Percentiles rank a stretch among this genome's conserved stretches.
Evolutionary conservation across 2,329 filamentous ascomycete genomes (phyloP).

Genomic region (Coniochaeta sp.): DNA sequence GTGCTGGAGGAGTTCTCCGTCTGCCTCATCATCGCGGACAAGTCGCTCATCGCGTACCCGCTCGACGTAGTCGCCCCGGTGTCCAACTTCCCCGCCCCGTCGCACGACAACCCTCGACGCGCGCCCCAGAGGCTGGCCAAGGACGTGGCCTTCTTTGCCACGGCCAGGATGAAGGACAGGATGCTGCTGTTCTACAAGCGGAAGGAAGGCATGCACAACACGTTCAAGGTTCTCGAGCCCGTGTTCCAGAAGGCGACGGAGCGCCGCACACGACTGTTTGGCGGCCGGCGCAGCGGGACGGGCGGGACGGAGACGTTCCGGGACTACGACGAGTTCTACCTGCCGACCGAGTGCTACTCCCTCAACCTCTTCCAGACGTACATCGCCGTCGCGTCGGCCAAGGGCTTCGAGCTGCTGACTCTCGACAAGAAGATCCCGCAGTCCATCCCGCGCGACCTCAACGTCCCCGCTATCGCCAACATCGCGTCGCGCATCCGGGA

Average conservation of each 20-base stretch:
- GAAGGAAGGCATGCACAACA: constrained; percentile 83
- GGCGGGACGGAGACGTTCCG: constrained; percentile 92
- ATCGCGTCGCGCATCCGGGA: constrained; percentile 79
- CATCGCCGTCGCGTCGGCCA: constrained; percentile 82
- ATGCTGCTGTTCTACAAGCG: constrained; percentile 96
- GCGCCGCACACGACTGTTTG: constrained; percentile 65
- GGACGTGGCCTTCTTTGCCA: constrained; percentile 95
- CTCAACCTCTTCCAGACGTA: constrained; percentile 96
- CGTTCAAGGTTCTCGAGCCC: constrained; percentile 94
- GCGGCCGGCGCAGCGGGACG: constrained; percentile 47
- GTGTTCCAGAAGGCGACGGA: constrained; percentile 89
- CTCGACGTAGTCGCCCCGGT: constrained; percentile 71
- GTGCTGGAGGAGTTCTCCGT: constrained; percentile 94
- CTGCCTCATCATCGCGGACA: constrained; percentile 86
- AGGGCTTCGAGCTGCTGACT: constrained; percentile 92
- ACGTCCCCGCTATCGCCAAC: constrained; percentile 68
- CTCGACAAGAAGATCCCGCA: constrained; percentile 95
- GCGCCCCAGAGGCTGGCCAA: constrained; percentile 90
- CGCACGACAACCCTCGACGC: constrained; percentile 66
- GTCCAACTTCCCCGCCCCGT: constrained; percentile 53
- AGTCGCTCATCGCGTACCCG: constrained; percentile 86
- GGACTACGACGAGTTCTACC: constrained; percentile 98
- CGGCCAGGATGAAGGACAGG: constrained; percentile 93
- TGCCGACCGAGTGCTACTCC: constrained; percentile 88
- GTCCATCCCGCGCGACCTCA: constrained; percentile 77